These are phyloP conservation scores for Puccinia coronata DNA, from an alignment of 1,284 basidiomycete species.

Conservation along the genomic window DNA sequence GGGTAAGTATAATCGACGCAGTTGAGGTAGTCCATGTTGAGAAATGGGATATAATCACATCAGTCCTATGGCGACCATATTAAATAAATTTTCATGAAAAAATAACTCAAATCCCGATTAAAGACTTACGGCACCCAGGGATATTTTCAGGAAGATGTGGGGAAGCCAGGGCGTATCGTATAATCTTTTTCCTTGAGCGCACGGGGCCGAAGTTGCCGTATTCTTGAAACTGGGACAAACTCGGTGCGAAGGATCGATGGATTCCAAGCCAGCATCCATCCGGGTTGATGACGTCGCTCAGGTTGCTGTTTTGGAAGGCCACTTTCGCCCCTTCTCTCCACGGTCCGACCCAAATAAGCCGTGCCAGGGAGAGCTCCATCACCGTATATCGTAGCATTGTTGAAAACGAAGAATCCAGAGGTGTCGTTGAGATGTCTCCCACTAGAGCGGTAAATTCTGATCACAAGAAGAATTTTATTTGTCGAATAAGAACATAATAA, in stretches of 20 bases:
- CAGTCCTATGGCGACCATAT: neutral
- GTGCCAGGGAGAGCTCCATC: slow-evolving; percentile 11
- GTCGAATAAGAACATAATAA: neutral
- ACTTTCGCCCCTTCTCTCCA: slow-evolving; percentile 29
- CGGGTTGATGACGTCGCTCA: slow-evolving; percentile 39
- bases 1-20: slow-evolving; percentile 16
- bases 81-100: neutral
- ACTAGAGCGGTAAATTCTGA: slow-evolving; percentile 31
- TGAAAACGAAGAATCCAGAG: slow-evolving; percentile 21
- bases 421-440: slow-evolving; percentile 1
- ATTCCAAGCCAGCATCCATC: slow-evolving; percentile 32
- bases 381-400: slow-evolving; percentile 16
- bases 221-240: slow-evolving; percentile 28
- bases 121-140: slow-evolving; percentile 20
- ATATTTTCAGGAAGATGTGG: slow-evolving; percentile 22
- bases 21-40: neutral
- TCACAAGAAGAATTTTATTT: neutral
- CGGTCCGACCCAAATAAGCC: slow-evolving; percentile 38
- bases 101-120: neutral
- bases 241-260: slow-evolving; percentile 4
- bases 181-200: neutral
- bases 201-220: slow-evolving; percentile 27
- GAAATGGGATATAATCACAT: neutral
- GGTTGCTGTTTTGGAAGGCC: slow-evolving; percentile 8
- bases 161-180: neutral